Conservation (phyloP, 441 rosid genomes). For the Jatropha podagrica region DNA sequence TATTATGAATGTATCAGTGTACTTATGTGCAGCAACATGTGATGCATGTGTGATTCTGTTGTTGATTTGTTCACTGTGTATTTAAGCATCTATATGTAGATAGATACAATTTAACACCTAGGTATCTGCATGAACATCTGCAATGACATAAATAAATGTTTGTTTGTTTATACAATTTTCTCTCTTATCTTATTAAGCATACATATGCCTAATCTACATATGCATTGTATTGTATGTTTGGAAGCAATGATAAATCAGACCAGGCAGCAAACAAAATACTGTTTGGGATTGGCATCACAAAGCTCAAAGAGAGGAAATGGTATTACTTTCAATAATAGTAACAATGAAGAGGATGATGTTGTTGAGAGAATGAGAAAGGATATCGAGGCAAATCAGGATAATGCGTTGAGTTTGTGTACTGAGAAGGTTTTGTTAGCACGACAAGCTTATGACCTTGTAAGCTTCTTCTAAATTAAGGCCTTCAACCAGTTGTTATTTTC, state of each 20-base stretch:
- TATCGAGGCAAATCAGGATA: slow-evolving; percentile 81
- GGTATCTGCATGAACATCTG: not conserved
- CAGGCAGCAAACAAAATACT: slow-evolving; percentile 82
- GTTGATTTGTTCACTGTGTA: not conserved
- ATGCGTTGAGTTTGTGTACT: slow-evolving; percentile 76
- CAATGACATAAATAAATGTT: not conserved
- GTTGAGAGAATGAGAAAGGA: slow-evolving; percentile 79
- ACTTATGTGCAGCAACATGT: not conserved
- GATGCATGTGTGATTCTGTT: not conserved
- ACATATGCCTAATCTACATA: too few relatives aligned
- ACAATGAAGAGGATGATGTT: slow-evolving; percentile 63
- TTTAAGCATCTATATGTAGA: not conserved
- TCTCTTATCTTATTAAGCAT: too few relatives aligned
- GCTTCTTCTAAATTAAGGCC: slow-evolving; percentile 24
- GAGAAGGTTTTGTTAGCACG: slow-evolving; percentile 91
- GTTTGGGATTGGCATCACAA: slow-evolving; percentile 76
- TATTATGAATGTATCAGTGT: not conserved
- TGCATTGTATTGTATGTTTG: not conserved
- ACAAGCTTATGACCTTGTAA: slow-evolving; percentile 93
- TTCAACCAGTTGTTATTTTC: not conserved
- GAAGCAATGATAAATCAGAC: slow-evolving; percentile 91
- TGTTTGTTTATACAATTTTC: not conserved
- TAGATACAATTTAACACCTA: not conserved
- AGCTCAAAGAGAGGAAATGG: slow-evolving; percentile 56
- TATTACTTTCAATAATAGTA: slow-evolving; percentile 25